These are phyloP conservation scores for Penicillium carneum DNA, from an alignment of 2,329 filamentous ascomycete genomes.

Conservation along the genomic window DNA sequence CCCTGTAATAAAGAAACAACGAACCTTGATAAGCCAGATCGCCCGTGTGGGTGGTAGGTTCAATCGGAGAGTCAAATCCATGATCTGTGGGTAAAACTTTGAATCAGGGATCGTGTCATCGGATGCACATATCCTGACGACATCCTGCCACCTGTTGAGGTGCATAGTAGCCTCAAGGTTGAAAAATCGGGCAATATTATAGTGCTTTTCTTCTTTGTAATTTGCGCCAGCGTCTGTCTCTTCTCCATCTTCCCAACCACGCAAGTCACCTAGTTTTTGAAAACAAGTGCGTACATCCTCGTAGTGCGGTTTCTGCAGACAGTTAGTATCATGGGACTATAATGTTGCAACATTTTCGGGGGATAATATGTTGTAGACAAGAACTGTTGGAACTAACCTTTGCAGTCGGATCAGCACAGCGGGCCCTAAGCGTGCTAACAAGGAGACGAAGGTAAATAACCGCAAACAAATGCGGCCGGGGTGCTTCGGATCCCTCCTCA, in stretches of 20 bases:
- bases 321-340: neutral
- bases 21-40: slow-evolving; percentile 8
- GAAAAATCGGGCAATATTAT: slow-evolving; percentile 3
- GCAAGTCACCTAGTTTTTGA: neutral
- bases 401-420: neutral
- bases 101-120: neutral
- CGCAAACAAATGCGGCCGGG: slow-evolving; percentile 8
- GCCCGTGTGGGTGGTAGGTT: neutral
- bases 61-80: slow-evolving; percentile 4
- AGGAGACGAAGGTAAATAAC: slow-evolving; percentile 9
- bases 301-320: neutral
- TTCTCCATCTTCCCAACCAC: slow-evolving; percentile 11
- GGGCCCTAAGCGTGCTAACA: neutral
- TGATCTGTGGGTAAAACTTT: neutral
- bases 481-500: neutral
- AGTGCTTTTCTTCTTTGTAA: slow-evolving; percentile 3
- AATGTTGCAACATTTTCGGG: too few relatives aligned
- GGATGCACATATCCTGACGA: neutral
- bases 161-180: slow-evolving; percentile 11
- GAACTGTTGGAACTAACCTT: neutral
- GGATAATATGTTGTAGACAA: neutral
- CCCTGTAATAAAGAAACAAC: neutral
- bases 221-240: neutral
- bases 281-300: slow-evolving; percentile 1
- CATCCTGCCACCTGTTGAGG: neutral